Percentiles rank a stretch among this genome's conserved stretches.
phyloP scores from a whole-genome alignment of 1,139 yeast species.

The Kodamaea suecica region DNA sequence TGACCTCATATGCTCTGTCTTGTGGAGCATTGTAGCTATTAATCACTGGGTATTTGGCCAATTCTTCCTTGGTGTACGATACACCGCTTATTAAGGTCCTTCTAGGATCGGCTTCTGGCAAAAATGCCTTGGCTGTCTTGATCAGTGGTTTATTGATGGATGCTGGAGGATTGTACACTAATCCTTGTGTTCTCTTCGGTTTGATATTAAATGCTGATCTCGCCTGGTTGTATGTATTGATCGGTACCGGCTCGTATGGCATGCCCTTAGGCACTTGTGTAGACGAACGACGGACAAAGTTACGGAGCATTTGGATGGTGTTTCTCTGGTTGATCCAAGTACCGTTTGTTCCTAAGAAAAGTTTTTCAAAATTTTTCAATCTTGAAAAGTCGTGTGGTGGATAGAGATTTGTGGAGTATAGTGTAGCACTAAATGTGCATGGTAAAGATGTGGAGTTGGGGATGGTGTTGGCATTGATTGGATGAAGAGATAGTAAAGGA shows the following conservation, averaged over 20 bases:
- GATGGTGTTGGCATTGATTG: too few relatives aligned
- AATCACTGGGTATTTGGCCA: constrained; percentile 54
- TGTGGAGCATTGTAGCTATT: constrained; percentile 28
- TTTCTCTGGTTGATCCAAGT: background rate
- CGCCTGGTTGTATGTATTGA: constrained; percentile 35
- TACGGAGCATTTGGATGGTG: constrained; percentile 13
- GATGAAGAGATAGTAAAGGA: too few relatives aligned
- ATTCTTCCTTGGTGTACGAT: constrained; percentile 36
- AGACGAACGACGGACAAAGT: constrained; percentile 16
- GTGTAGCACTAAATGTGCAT: too few relatives aligned
- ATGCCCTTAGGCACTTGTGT: constrained; percentile 13
- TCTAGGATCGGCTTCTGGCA: constrained; percentile 66
- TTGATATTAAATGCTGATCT: constrained; percentile 45
- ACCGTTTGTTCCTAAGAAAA: background rate
- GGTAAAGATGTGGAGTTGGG: too few relatives aligned
- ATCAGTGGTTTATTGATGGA: constrained; percentile 16
- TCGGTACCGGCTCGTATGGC: constrained; percentile 37
- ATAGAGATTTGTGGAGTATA: too few relatives aligned
- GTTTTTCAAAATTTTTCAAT: background rate
- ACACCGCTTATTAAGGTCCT: constrained; percentile 27
- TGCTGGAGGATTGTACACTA: constrained; percentile 41
- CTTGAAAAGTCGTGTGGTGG: background rate
- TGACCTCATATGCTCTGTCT: constrained; percentile 56
- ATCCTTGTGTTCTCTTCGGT: constrained; percentile 39
- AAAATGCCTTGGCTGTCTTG: constrained; percentile 67